A percentile compares a stretch with the other conserved stretches of the same genome.
Evolutionary conservation across 257 asterid genomes (phyloP).

Genomic region (Rubia yunnanensis): DNA sequence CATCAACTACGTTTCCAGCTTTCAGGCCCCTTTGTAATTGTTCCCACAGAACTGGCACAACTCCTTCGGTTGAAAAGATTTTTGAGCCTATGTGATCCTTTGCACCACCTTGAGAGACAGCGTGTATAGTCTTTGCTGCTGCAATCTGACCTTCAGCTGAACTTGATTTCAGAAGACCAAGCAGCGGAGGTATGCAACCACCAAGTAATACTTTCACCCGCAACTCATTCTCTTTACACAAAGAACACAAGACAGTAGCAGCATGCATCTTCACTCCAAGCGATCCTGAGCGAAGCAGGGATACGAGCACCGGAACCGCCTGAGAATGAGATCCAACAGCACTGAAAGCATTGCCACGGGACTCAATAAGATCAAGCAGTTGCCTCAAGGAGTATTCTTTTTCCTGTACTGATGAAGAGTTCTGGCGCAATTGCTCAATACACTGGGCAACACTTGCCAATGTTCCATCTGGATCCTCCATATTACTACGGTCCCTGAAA

Average conservation of each 20-base stretch:
- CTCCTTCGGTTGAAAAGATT: slow-evolving; percentile 97
- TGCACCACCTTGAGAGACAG: slow-evolving; percentile 92
- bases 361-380: slow-evolving; percentile 67
- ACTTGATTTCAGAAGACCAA: slow-evolving; percentile 92
- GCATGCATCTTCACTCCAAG: slow-evolving; percentile 85
- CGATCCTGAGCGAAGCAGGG: slow-evolving; percentile 94
- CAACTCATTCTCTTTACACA: slow-evolving; percentile 91
- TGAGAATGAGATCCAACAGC: slow-evolving; percentile 99
- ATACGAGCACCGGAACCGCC: slow-evolving; percentile 99
- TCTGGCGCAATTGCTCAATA: slow-evolving; percentile 90
- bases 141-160: slow-evolving; percentile 88
- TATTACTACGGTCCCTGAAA: slow-evolving; percentile 82
- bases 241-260: slow-evolving; percentile 82
- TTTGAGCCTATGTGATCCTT: slow-evolving; percentile 97
- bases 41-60: slow-evolving; percentile 89
- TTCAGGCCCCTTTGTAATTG: slow-evolving; percentile 81
- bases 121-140: slow-evolving; percentile 88
- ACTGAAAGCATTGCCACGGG: slow-evolving; percentile 82
- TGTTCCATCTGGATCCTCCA: slow-evolving; percentile 98
- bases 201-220: slow-evolving; percentile 93
- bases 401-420: slow-evolving; percentile 70
- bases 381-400: slow-evolving; percentile 77
- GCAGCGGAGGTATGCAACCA: slow-evolving; percentile 96
- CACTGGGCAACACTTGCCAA: slow-evolving; percentile 96
- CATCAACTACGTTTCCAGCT: slow-evolving; percentile 83